Base-by-base conservation (phyloP, 495 filamentous ascomycete genomes). In the Aspergillus avenaceus region DNA sequence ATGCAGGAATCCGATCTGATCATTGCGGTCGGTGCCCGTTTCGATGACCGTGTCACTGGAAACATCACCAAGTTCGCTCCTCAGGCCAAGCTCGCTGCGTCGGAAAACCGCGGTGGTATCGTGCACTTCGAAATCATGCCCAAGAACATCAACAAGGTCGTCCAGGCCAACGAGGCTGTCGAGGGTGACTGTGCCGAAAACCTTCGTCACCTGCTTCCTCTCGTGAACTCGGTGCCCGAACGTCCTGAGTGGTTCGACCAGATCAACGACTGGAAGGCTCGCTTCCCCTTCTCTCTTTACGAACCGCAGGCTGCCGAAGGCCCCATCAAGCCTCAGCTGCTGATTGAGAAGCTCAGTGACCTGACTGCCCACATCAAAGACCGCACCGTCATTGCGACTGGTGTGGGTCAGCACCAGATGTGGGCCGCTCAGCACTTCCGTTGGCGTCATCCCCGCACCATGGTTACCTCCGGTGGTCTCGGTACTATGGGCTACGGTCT, bases 401-500 rank as follows among this genome's bases (percentile, higher is more conserved):
- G 91, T 58, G 91, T 96, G 26, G 91, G 92, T 27, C 91, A 96
- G 64, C 91, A 97, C 65, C 92, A 96, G 71, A 97, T 97, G 92
- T 96, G 92, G 92, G 75, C 87, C 7, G 91, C 90, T 8, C 90
- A 97, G 70, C 89, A 96, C 69, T 97, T 87, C 76, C 83, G 90
- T 46, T 97, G 91, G 91, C 77, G 86, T 29, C 68, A 89, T 55
- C 90, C 90, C 19, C 82, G 91, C 31, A 86, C 88, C 45, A 87
- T 95, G 83, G 83, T 95, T 66, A 92, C 91, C 12, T 96, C 90
- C 9, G 91, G 91, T 60, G 90, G 91, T 53, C 79, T 95, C 11
- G 92, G 92, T 41, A 97, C 92, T 9, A 97, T 97, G 92, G 92
- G 92, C 41, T 97, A 77, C 69, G 92, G 92, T 49, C 83, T 97